Evolutionary conservation across 768 basidiomycete species (phyloP), one percentile per base, ranked within the genome.

Genomic region (Leccinum uliginosum): DNA sequence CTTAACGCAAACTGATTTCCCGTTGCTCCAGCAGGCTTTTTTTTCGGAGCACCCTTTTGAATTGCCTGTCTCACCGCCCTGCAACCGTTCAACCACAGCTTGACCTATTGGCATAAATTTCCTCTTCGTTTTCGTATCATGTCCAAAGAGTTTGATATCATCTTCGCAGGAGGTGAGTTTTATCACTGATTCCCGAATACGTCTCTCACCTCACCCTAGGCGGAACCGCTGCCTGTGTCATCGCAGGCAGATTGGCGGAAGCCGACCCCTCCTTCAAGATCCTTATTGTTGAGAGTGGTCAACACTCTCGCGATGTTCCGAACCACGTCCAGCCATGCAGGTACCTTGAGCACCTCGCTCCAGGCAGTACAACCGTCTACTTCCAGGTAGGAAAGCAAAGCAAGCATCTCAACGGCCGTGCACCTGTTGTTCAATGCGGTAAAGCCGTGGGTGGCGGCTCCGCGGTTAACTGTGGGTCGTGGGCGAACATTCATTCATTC

Each of bases 361-460:
- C 74, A 2, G 68, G 63, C 5, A 74, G 73, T 40, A 75, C 75
- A 26, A 79, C 80, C 0, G 73, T 85, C 51, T 76, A 76, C 1
- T 72, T 74, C 58, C 75, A 84, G 55, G 53, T 51, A 2, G 63
- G 61, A 5, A 69, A 71, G 19, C 72, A 76, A 6, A 79, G 78
- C 60, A 71, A 72, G 0, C 79, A 74, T 51, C 67, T 77, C 44
- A 67, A 73, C 5, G 80, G 78, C 10, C 82, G 86, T 6, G 61
- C 72, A 6, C 62, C 72, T 5, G 45, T 81, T 32, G 76, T 83
- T 3, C 73, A 77, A 0, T 65, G 73, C 29, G 85, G 80, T 0
- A 76, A 79, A 47, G 79, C 77, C 44, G 60, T 88, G 4, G 86
- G 86, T 10, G 86, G 86, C 10, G 85, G 85, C 1, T 85, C 83